Evolutionary conservation across 2,329 filamentous ascomycete genomes (phyloP), one percentile per base, ranked within the genome.

Genomic region (Sarocladiaceae sp.): DNA sequence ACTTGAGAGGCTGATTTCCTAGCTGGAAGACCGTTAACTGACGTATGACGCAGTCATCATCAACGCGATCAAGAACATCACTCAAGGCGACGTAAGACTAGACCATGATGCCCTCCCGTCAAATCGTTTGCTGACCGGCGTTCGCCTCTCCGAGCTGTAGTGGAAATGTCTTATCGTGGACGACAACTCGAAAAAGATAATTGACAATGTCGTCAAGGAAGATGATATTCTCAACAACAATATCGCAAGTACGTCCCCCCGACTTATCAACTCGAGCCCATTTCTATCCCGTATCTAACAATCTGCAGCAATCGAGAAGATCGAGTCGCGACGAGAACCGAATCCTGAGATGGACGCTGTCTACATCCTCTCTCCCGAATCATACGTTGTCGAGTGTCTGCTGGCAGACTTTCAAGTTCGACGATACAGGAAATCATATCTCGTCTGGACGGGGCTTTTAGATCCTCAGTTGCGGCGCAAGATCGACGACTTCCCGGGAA

Each of bases 131-230:
- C 19, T 44, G 29, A 45, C 32, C 24, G 19, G 47, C 16, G 15
- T 44, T 34, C 21, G 34, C 45, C 32, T 37, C 11, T 43, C 40
- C 35, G 21, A 47, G 33, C 39, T 42, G 33, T 29, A 96, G 89
- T 98, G 93, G 93, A 98, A 97, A 78, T 87, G 96, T 53, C 72
- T 98, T 54, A 83, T 98, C 44, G 73, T 96, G 57, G 93, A 98
- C 67, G 82, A 87, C 54, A 75, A 73, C 46, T 90, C 88, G 61
- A 83, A 83, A 62, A 90, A 85, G 64, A 78, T 98, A 55, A 76
- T 98, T 56, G 84, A 95, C 67, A 95, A 91, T 72, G 85, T 88
- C 37, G 80, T 91, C 61, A 91, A 88, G 58, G 86, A 96, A 71
- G 91, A 98, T 78, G 88, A 96, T 58, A 94, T 98, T 53, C 83